Base-by-base conservation (phyloP, 2,329 filamentous ascomycete species). In the Fusarium irregulare region DNA sequence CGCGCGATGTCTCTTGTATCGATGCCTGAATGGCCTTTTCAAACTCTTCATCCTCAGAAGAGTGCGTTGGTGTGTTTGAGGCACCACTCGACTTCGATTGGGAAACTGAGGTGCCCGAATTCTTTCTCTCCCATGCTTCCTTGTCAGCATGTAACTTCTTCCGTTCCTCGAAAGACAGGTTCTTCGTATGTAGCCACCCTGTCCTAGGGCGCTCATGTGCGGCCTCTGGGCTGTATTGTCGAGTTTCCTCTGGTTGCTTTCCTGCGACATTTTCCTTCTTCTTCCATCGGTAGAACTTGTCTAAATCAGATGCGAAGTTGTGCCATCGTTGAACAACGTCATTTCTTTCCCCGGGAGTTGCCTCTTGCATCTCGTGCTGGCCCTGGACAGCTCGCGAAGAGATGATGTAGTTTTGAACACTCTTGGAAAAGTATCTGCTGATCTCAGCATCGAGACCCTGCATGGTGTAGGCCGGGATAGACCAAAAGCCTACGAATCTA, bases 361-460 rank as follows among this genome's bases (percentile, higher is more conserved):
- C 82, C 2, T 76, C 75, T 18, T 82, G 80, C 70, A 89, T 85
- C 53, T 94, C 92, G 45, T 90, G 87, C 65, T 89, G 88, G 2
- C 93, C 93, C 77, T 97, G 92, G 1, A 89, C 85, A 50, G 92
- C 92, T 47, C 93, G 86, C 4, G 93, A 92, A 2, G 92, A 88
- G 47, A 93, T 88, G 69, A 97, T 93, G 76, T 95, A 95, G 71
- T 92, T 93, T 50, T 92, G 85, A 20, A 93, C 89, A 66, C 88
- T 92, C 46, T 86, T 89, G 25, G 90, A 89, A 71, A 93, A 91
- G 47, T 86, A 80, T 68, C 91, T 93, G 66, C 90, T 86, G 56
- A 96, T 85, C 77, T 95, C 91, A 42, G 92, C 92, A 73, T 95
- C 89, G 2, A 96, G 84, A 4, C 94, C 94, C 77, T 94, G 92